Percentiles rank a stretch among this genome's conserved stretches.
phyloP scores from a whole-genome alignment of 257 asterid genomes.

The Haberlea rhodopensis region DNA sequence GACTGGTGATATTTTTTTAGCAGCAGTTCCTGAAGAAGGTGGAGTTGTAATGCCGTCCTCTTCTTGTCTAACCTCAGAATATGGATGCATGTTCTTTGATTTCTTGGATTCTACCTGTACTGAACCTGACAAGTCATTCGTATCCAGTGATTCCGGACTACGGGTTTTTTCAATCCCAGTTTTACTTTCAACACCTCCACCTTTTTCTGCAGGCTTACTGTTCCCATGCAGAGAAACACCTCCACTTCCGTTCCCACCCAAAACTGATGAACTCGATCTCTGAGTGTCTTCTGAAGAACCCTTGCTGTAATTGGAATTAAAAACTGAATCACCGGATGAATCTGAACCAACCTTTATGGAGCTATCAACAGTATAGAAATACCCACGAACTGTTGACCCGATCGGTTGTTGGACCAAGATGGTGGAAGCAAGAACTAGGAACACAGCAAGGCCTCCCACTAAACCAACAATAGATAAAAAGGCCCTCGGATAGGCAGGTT shows the following conservation, averaged over 20 bases:
- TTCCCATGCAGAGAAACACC: constrained; percentile 27
- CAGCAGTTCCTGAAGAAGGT: constrained; percentile 13
- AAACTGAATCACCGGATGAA: constrained; percentile 19
- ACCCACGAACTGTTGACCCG: constrained; percentile 50
- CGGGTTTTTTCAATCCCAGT: constrained; percentile 23
- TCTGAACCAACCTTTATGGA: constrained; percentile 27
- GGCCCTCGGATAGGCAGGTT: constrained; percentile 54
- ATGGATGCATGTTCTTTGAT: constrained; percentile 27
- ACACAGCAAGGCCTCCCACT: constrained; percentile 64
- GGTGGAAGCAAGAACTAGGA: constrained; percentile 70
- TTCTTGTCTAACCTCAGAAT: constrained; percentile 14
- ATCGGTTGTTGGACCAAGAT: constrained; percentile 59
- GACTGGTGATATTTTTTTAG: constrained; percentile 20
- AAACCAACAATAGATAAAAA: constrained; percentile 52
- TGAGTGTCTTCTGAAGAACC: constrained; percentile 25
- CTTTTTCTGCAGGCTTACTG: constrained; percentile 21
- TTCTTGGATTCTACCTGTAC: constrained; percentile 27
- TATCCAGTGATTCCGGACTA: constrained; percentile 26
- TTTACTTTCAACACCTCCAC: constrained; percentile 27
- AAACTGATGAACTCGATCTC: constrained; percentile 21
- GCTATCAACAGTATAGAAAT: constrained; percentile 43
- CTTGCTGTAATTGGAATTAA: constrained; percentile 18
- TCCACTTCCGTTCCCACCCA: constrained; percentile 21
- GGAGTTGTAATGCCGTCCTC: constrained; percentile 22
- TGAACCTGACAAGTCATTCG: constrained; percentile 24